Percentiles rank a stretch among this genome's conserved stretches.
Evolutionary conservation across 768 basidiomycete species (phyloP).

Genomic region (Heimioporus sp.): DNA sequence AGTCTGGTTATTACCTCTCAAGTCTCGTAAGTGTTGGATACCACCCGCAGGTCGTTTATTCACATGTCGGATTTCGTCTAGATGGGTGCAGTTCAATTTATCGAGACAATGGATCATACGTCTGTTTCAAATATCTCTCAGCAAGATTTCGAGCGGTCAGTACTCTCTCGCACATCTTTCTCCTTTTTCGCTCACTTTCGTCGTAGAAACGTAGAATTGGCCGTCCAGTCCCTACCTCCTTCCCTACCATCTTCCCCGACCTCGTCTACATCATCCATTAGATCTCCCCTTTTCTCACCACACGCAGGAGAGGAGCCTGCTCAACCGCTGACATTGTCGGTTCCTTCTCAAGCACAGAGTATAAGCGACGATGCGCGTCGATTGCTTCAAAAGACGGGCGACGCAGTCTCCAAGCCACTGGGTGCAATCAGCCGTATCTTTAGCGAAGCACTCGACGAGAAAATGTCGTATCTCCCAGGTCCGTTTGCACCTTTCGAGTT

Average conservation of each 20-base stretch:
- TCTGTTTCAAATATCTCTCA: conserved; percentile 92
- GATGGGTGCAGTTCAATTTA: conserved; percentile 97
- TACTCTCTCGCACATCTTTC: conserved; percentile 11
- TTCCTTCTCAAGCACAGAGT: conserved; percentile 37
- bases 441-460: conserved; percentile 77
- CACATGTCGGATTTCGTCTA: conserved; percentile 30
- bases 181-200: conserved; percentile 5
- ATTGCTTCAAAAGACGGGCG: conserved; percentile 86
- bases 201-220: conserved; percentile 55
- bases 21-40: conserved; percentile 68
- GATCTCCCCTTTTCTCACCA: conserved; percentile 38
- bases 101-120: conserved; percentile 97
- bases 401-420: conserved; percentile 88
- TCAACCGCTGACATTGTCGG: conserved; percentile 65
- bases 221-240: conserved; percentile 48
- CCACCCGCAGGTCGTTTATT: background rate
- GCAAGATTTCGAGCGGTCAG: conserved; percentile 84
- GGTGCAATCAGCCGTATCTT: conserved; percentile 86
- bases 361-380: conserved; percentile 70
- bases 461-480: conserved; percentile 61
- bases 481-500: conserved; percentile 70
- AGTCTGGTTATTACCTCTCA: conserved; percentile 96
- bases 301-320: conserved; percentile 91
- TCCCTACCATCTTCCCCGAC: conserved; percentile 31
- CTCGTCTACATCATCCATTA: conserved; percentile 31